Conservation (phyloP, 305 asterid genomes). For the Rubia tinctorum region DNA sequence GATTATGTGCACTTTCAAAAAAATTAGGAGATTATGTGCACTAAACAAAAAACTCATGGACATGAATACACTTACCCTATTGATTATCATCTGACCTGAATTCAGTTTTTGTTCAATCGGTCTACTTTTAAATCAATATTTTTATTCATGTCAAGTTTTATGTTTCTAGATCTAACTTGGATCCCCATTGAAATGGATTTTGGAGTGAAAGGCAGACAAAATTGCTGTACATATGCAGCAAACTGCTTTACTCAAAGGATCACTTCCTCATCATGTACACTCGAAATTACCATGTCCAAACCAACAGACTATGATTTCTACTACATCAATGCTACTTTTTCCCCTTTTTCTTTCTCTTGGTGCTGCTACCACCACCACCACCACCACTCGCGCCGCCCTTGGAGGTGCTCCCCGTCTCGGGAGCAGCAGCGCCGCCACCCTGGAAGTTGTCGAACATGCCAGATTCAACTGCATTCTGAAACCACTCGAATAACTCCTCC, state of each 20-base stretch:
- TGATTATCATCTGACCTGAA: too few relatives aligned
- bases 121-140: too few relatives aligned
- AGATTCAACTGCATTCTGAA: slow-evolving; percentile 68
- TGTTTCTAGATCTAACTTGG: too few relatives aligned
- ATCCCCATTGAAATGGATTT: too few relatives aligned
- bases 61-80: too few relatives aligned
- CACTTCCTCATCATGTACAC: slow-evolving; percentile 16
- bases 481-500: slow-evolving; percentile 86
- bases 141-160: too few relatives aligned
- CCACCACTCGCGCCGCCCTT: slow-evolving; percentile 17
- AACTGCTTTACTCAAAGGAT: not conserved
- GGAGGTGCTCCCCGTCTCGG: slow-evolving; percentile 30
- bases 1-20: too few relatives aligned
- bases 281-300: slow-evolving; percentile 1
- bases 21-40: too few relatives aligned
- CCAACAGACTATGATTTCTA: not conserved
- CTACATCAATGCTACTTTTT: slow-evolving; percentile 43
- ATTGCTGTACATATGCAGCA: slow-evolving; percentile 18
- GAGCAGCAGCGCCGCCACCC: slow-evolving; percentile 39
- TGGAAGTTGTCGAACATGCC: slow-evolving; percentile 59
- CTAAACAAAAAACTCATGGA: too few relatives aligned
- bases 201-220: not conserved
- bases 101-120: too few relatives aligned
- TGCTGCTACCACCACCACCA: slow-evolving; percentile 30
- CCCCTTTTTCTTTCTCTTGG: slow-evolving; percentile 76